phyloP scores from a whole-genome alignment of 352 stramenopile genomes.

The Pythium oligandrum region DNA sequence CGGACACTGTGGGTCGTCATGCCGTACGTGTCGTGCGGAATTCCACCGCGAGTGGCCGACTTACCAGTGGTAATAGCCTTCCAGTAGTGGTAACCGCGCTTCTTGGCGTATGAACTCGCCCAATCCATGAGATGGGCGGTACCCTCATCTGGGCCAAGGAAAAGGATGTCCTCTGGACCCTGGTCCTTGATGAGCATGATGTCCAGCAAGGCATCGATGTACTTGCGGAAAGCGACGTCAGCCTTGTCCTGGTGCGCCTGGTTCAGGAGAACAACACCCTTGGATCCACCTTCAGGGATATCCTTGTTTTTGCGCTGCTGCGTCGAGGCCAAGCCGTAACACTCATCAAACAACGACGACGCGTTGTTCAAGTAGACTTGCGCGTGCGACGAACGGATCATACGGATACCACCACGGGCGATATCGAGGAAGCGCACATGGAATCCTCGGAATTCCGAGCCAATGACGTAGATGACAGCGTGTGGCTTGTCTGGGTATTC shows the following conservation, averaged over 20 bases:
- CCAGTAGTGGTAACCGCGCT: slow-evolving; percentile 93
- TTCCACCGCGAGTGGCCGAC: slow-evolving; percentile 89
- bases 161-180: slow-evolving; percentile 94
- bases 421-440: slow-evolving; percentile 98
- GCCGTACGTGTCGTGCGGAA: slow-evolving; percentile 98
- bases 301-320: slow-evolving; percentile 99
- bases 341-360: slow-evolving; percentile 95
- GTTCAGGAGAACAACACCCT: slow-evolving; percentile 95
- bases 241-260: slow-evolving; percentile 85
- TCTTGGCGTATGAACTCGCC: slow-evolving; percentile 91
- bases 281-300: slow-evolving; percentile 97
- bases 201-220: slow-evolving; percentile 95
- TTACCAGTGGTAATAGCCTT: slow-evolving; percentile 97
- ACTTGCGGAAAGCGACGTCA: slow-evolving; percentile 92
- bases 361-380: slow-evolving; percentile 91
- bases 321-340: slow-evolving; percentile 93
- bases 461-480: slow-evolving; percentile 94
- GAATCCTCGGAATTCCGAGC: slow-evolving; percentile 96
- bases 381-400: slow-evolving; percentile 78
- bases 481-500: slow-evolving; percentile 87
- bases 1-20: slow-evolving; percentile 97
- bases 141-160: slow-evolving; percentile 97
- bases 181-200: slow-evolving; percentile 95
- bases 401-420: slow-evolving; percentile 92
- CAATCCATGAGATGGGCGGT: slow-evolving; percentile 96